phyloP scores from a whole-genome alignment of 1,284 basidiomycete species.

The Ceratorhiza oryzae-sativae region DNA sequence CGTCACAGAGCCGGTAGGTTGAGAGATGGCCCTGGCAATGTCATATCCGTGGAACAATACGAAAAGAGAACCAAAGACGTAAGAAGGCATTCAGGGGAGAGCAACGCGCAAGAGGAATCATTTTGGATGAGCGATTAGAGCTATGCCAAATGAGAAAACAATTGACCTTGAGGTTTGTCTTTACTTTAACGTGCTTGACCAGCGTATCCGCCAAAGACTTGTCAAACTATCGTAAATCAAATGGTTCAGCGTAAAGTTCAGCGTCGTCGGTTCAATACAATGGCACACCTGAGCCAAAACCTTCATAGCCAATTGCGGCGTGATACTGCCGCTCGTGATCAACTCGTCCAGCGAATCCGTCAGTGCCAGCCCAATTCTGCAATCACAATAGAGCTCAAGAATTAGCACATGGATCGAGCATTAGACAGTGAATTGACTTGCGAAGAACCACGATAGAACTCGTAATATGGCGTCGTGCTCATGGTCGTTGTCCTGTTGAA shows the following conservation, averaged over 20 bases:
- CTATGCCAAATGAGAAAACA: not conserved
- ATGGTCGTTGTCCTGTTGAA: constrained; percentile 42
- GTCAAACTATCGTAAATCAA: constrained; percentile 73
- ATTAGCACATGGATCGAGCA: not conserved
- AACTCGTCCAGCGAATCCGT: constrained; percentile 99
- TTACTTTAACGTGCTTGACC: constrained; percentile 89
- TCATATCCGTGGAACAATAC: not conserved
- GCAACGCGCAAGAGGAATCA: no score
- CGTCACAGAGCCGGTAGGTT: constrained; percentile 94
- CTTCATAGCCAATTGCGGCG: constrained; percentile 97
- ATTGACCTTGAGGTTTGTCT: constrained; percentile 86
- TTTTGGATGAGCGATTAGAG: not conserved
- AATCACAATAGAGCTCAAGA: not conserved
- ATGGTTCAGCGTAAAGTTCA: not conserved
- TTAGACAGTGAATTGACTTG: constrained; percentile 55
- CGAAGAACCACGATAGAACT: constrained; percentile 90
- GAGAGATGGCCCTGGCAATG: constrained; percentile 83
- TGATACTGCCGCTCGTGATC: constrained; percentile 96
- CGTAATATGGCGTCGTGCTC: constrained; percentile 76
- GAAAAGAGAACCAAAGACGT: not conserved
- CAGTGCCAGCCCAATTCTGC: constrained; percentile 93
- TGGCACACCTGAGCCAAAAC: constrained; percentile 87
- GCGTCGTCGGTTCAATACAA: constrained; percentile 28
- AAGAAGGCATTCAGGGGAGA: no score
- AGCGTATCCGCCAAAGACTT: constrained; percentile 91